Evolutionary conservation across 2,329 filamentous ascomycete genomes (phyloP).

Genomic region (Penicillium sp.): DNA sequence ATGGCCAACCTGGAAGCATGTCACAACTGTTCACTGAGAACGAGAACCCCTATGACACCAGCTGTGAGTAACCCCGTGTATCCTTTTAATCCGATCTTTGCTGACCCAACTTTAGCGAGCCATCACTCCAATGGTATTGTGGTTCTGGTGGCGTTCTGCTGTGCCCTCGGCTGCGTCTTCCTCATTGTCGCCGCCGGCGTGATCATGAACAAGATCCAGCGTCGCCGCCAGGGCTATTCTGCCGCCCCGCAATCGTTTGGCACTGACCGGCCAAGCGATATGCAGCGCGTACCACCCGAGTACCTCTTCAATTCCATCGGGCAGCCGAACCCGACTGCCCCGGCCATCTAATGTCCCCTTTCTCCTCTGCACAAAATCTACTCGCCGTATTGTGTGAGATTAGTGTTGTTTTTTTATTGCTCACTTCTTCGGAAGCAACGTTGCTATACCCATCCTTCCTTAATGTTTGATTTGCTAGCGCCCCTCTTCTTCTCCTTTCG

Average conservation of each 20-base stretch:
- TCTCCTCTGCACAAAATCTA: conserved; percentile 18
- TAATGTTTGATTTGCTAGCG: conserved; percentile 32
- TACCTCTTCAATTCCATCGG: conserved; percentile 46
- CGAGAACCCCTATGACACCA: conserved; percentile 69
- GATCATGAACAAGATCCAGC: conserved; percentile 50
- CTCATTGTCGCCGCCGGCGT: conserved; percentile 49
- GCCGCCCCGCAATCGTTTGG: conserved; percentile 45
- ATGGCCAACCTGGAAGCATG: conserved; percentile 70
- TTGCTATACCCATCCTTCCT: conserved; percentile 33
- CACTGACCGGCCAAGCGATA: conserved; percentile 48
- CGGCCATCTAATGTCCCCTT: conserved; percentile 32
- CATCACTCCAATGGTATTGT: conserved; percentile 48
- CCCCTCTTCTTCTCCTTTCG: conserved; percentile 20
- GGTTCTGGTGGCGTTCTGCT: conserved; percentile 49
- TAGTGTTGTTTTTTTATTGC: conserved; percentile 17
- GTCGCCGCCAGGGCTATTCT: conserved; percentile 49
- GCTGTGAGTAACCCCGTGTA: conserved; percentile 52
- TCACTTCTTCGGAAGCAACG: conserved; percentile 29
- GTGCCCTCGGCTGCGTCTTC: conserved; percentile 50
- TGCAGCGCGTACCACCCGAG: conserved; percentile 49
- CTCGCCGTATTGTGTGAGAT: conserved; percentile 4
- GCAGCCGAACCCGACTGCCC: conserved; percentile 36
- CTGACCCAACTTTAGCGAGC: conserved; percentile 19
- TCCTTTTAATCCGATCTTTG: conserved; percentile 1
- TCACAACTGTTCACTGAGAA: conserved; percentile 82